Conservation (phyloP, 2,329 filamentous ascomycete species). For the Lachnellula willkommii region DNA sequence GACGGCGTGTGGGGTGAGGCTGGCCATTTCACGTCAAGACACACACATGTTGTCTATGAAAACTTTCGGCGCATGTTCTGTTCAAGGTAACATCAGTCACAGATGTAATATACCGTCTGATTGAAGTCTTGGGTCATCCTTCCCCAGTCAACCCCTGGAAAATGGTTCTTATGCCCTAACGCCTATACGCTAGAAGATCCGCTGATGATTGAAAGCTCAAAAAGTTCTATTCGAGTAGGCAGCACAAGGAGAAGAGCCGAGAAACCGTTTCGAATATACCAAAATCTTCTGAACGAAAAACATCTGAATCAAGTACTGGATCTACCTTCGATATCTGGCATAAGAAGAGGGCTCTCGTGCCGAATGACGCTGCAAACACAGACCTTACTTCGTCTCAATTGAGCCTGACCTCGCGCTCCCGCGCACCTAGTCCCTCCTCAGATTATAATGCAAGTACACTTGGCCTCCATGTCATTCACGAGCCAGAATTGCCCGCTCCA, state of each 20-base stretch:
- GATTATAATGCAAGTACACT: constrained; percentile 9
- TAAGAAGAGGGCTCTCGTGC: background rate
- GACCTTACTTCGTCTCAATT: background rate
- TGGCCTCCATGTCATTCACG: constrained; percentile 18
- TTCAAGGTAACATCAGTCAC: no score
- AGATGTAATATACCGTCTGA: no score
- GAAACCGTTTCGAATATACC: background rate
- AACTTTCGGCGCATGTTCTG: no score
- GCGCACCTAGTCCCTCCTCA: background rate
- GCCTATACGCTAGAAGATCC: no score
- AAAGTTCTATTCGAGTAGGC: background rate
- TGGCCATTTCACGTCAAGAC: no score
- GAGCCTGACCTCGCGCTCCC: background rate
- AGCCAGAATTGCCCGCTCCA: constrained; percentile 2
- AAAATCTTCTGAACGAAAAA: background rate
- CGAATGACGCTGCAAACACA: background rate
- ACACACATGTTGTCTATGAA: no score
- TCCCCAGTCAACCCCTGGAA: no score
- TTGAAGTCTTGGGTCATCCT: no score
- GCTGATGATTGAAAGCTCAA: no score
- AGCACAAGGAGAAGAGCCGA: background rate
- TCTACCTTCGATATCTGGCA: background rate
- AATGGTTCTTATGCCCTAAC: no score
- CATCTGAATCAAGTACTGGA: background rate
- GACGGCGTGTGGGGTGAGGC: no score